Base-by-base conservation (phyloP, 139 green algal genomes). In the Chlamydomonas eustigma region DNA sequence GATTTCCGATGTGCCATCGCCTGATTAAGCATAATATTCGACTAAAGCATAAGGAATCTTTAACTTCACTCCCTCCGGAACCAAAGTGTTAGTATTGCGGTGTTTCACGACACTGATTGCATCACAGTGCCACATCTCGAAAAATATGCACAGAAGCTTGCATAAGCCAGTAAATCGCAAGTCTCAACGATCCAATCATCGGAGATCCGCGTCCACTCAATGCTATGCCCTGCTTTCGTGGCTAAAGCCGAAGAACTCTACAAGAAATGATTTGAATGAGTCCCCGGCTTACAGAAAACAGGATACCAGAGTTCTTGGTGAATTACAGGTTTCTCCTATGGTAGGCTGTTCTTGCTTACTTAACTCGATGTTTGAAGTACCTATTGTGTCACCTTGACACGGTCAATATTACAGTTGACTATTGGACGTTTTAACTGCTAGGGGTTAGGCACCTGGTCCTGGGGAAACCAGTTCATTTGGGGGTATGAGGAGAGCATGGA, bases 401-500 rank as follows among this genome's bases (percentile, higher is more conserved):
- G n/a, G n/a, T n/a, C n/a, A n/a, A n/a, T n/a, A n/a, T n/a, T n/a
- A n/a, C n/a, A n/a, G n/a, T n/a, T n/a, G n/a, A n/a, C n/a, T n/a
- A n/a, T n/a, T n/a, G n/a, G n/a, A n/a, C n/a, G n/a, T 68, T 22
- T 31, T 68, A 28, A 8, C 18, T 22, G 4, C 12, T 34, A 72
- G 65, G 65, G 65, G 6, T 34, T 72, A 34, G 65, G 65, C 24
- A 72, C 65, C 4, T 72, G 65, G 65, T 72, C 65, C 3, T 72
- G 65, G 65, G 65, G 65, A 33, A 72, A 72, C 28, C 65, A 90
- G 72, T 88, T 97, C 69, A 77, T 98, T 38, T 98, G 91, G 92
- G 89, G 85, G 2, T 99, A 99, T 85, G 75, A 92, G 6, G 80
- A 94, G 33, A 38, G 64, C 2, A 92, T 93, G 85, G 95, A 99